Base-by-base conservation (phyloP, 2,329 filamentous ascomycete species). In the Hymenoscyphus repandus region DNA sequence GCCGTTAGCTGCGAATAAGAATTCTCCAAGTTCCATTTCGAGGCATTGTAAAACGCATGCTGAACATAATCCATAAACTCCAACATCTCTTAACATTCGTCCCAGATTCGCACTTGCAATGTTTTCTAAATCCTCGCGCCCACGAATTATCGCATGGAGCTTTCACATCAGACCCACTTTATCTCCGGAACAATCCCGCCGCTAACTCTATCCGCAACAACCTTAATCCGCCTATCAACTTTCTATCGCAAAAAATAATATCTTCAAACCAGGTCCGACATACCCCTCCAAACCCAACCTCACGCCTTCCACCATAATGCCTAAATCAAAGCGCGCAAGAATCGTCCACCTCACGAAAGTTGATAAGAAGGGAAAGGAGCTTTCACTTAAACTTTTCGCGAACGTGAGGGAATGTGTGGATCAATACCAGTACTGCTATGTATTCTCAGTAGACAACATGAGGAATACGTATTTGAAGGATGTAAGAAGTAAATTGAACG, bases 11-110 rank as follows among this genome's bases (percentile, higher is more conserved):
- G 82, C 60, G 88, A 85, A 72, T 96, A 96, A 54, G 88, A 93
- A 70, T 95, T 96, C 74, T 96, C 90, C 64, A 83, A 78, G 67
- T 91, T 88, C 91, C 91, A 96, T 68, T 86, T 80, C 41, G 90
- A 91, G 50, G 87, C 85, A 67, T 87, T 79, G 69, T 90, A 88
- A 73, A 96, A 96, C 64, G 89, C 88, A 72, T 86, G 80, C 72
- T 95, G 90, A 74, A 96, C 86, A 75, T 95, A 92, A 72, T 95
- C 90, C 89, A 96, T 95, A 75, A 96, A 96, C 72, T 91, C 86
- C 74, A 93, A 84, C 91, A 96, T 96, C 20, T 49, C 46, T 43
- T 11, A 30, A 5, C 31, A 32, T 13, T 15, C 38, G 18, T 13
- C 12, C 3, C 22, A 27, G 22, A 27, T 7, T 27, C 22, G 4